phyloP scores from a whole-genome alignment of 2,329 filamentous ascomycete species.

The Westerdykella sp. region DNA sequence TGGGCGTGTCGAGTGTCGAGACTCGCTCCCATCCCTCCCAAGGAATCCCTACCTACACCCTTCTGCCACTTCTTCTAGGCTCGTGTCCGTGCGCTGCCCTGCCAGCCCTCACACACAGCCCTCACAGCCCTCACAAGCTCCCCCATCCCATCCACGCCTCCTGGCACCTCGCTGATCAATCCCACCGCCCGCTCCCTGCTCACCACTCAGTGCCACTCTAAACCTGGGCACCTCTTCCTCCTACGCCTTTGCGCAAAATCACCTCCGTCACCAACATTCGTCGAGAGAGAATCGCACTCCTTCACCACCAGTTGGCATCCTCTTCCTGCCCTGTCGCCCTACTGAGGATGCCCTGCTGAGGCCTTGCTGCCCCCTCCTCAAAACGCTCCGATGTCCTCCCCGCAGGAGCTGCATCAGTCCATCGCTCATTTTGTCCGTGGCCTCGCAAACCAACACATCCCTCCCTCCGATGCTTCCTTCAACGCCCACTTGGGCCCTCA shows the following conservation, averaged over 20 bases:
- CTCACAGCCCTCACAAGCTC: no score
- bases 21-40: neutral
- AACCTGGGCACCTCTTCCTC: neutral
- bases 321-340: neutral
- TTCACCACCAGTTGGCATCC: neutral
- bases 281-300: no score
- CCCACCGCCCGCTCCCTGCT: slow-evolving; percentile 3
- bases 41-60: no score
- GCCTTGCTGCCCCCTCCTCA: neutral
- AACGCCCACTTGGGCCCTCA: slow-evolving; percentile 44
- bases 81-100: neutral
- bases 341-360: neutral
- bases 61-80: no score
- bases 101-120: no score
- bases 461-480: slow-evolving; percentile 40
- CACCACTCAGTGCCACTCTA: neutral
- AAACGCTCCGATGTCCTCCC: slow-evolving; percentile 14
- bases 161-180: neutral
- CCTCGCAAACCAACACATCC: slow-evolving; percentile 45
- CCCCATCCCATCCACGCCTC: neutral
- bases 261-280: neutral
- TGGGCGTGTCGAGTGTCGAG: no score
- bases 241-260: slow-evolving; percentile 1
- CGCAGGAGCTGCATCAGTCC: slow-evolving; percentile 34
- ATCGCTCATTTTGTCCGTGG: slow-evolving; percentile 42